phyloP scores from a whole-genome alignment of 2,329 filamentous ascomycete genomes.

The Aspergillus awamori region DNA sequence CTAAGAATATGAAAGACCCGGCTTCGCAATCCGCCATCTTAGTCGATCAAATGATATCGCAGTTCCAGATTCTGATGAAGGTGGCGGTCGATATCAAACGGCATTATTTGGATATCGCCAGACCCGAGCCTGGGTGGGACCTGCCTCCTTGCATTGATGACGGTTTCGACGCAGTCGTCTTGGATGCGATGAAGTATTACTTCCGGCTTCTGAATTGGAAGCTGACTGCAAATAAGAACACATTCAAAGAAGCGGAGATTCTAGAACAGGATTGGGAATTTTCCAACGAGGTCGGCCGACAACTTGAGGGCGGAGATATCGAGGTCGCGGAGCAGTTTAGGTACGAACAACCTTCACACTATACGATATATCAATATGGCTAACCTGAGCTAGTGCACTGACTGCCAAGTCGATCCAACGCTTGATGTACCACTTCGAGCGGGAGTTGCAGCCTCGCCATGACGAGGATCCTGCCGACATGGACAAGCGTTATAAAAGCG shows the following conservation, averaged over 20 bases:
- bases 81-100: slow-evolving; percentile 91
- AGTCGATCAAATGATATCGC: slow-evolving; percentile 95
- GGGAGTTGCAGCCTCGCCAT: slow-evolving; percentile 79
- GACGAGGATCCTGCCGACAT: slow-evolving; percentile 85
- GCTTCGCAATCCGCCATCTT: slow-evolving; percentile 90
- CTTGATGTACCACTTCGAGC: slow-evolving; percentile 87
- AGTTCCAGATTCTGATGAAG: slow-evolving; percentile 91
- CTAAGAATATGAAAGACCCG: slow-evolving; percentile 92
- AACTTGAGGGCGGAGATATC: slow-evolving; percentile 90
- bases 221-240: slow-evolving; percentile 95
- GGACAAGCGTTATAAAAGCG: slow-evolving; percentile 96
- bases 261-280: slow-evolving; percentile 98
- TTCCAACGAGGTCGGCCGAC: slow-evolving; percentile 86
- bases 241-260: slow-evolving; percentile 97
- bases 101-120: slow-evolving; percentile 80
- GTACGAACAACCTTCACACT: slow-evolving; percentile 32
- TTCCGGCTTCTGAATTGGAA: slow-evolving; percentile 99
- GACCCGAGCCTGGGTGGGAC: slow-evolving; percentile 91
- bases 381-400: slow-evolving; percentile 61
- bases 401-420: slow-evolving; percentile 91
- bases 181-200: slow-evolving; percentile 95
- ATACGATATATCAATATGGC: slow-evolving; percentile 6
- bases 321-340: slow-evolving; percentile 98
- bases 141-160: slow-evolving; percentile 95
- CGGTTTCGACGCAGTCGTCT: slow-evolving; percentile 86